Evolutionary conservation across 805 yeast genomes (phyloP).

Genomic region (Wickerhamiella parazyma): DNA sequence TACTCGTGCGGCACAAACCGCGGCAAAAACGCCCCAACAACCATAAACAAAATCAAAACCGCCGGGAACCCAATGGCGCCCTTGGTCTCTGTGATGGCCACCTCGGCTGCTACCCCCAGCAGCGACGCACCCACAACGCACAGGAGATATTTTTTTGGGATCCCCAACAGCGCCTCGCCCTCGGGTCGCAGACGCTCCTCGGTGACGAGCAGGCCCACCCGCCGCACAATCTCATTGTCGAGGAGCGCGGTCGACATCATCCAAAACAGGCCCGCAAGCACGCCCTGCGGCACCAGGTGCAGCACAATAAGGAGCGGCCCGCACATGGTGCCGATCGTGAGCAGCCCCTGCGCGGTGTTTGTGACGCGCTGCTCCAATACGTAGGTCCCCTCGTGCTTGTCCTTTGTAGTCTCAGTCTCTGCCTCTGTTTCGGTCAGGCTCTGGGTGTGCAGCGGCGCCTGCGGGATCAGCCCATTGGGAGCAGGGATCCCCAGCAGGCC

Average conservation of each 20-base stretch:
- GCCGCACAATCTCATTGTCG: constrained; percentile 47
- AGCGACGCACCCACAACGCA: constrained; percentile 46
- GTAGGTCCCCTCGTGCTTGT: constrained; percentile 22
- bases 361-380: constrained; percentile 87
- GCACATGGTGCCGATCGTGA: constrained; percentile 79
- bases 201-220: constrained; percentile 47
- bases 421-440: constrained; percentile 35
- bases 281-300: constrained; percentile 83
- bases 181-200: constrained; percentile 36
- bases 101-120: constrained; percentile 63
- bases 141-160: constrained; percentile 30
- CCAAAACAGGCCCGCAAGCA: constrained; percentile 81
- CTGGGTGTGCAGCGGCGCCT: constrained; percentile 86
- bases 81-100: constrained; percentile 68
- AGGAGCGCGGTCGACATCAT: constrained; percentile 75
- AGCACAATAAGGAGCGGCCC: constrained; percentile 72
- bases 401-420: constrained; percentile 13
- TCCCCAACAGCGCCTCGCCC: constrained; percentile 24
- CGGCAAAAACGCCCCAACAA: constrained; percentile 51
- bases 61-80: constrained; percentile 95
- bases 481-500: constrained; percentile 89
- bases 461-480: constrained; percentile 94
- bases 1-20: constrained; percentile 47
- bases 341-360: constrained; percentile 69
- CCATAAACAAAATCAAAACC: constrained; percentile 53